A percentile compares a stretch with the other conserved stretches of the same genome.
Evolutionary conservation across 176 grass and related monocot genomes (phyloP).

Genomic region (Oryza officinalis): DNA sequence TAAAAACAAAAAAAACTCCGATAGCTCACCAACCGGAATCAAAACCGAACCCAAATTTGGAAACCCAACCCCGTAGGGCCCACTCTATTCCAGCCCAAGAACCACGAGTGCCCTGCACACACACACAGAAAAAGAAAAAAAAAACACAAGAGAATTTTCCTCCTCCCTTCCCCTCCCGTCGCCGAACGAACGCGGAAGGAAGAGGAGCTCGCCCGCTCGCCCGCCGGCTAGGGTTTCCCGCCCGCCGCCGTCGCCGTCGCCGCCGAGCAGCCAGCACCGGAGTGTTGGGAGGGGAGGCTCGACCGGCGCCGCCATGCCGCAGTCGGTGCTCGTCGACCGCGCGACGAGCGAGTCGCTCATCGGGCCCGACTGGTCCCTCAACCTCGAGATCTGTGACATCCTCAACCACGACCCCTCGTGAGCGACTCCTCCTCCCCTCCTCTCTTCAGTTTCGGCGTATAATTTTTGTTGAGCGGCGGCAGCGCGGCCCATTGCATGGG

Average conservation of each 20-base stretch:
- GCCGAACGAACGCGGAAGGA: slow-evolving; percentile 24
- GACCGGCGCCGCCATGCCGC: slow-evolving; percentile 38
- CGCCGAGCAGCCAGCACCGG: neutral
- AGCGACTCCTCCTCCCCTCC: slow-evolving; percentile 18
- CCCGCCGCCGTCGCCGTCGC: neutral
- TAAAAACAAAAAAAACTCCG: too few relatives aligned
- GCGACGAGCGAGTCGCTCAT: slow-evolving; percentile 80
- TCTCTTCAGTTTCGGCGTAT: neutral
- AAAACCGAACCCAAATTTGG: neutral
- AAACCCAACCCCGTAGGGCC: neutral
- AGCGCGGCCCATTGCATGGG: neutral
- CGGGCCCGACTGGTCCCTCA: slow-evolving; percentile 85
- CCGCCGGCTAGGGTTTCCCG: slow-evolving; percentile 46
- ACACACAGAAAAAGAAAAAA: neutral
- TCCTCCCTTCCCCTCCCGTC: slow-evolving; percentile 5
- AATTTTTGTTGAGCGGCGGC: neutral
- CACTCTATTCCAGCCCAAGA: slow-evolving; percentile 9
- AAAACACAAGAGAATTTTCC: slow-evolving; percentile 20
- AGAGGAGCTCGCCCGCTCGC: neutral
- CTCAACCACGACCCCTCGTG: slow-evolving; percentile 85
- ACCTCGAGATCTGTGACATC: slow-evolving; percentile 97
- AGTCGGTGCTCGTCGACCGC: slow-evolving; percentile 68
- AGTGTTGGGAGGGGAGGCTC: neutral
- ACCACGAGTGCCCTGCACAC: neutral
- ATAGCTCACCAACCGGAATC: neutral